Percentiles rank a stretch among this genome's conserved stretches.
These are phyloP conservation scores for Aspergillus glaucus DNA, from an alignment of 2,329 filamentous ascomycete species.

Conservation along the genomic window DNA sequence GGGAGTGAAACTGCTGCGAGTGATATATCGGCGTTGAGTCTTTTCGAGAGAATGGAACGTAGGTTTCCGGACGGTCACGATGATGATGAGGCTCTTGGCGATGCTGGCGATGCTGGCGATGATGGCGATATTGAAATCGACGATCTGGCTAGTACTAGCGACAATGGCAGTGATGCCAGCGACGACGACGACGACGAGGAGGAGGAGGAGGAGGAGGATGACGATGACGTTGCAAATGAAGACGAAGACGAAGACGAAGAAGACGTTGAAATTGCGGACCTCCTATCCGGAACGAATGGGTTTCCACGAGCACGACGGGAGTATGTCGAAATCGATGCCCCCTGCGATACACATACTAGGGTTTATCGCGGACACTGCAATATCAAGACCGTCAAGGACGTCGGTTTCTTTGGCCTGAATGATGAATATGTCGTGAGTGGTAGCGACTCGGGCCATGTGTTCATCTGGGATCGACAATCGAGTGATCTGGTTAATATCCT, in stretches of 20 bases:
- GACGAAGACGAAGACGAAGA: slow-evolving; percentile 29
- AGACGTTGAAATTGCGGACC: slow-evolving; percentile 29
- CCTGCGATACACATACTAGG: slow-evolving; percentile 52
- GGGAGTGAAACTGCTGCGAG: slow-evolving; percentile 6
- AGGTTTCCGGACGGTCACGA: slow-evolving; percentile 12
- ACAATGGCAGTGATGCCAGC: neutral
- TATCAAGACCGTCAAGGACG: slow-evolving; percentile 61
- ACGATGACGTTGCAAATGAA: slow-evolving; percentile 26
- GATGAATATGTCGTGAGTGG: slow-evolving; percentile 65
- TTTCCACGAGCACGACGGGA: slow-evolving; percentile 44
- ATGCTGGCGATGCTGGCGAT: neutral
- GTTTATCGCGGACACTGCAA: slow-evolving; percentile 61
- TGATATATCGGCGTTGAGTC: neutral
- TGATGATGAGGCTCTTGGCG: slow-evolving; percentile 11
- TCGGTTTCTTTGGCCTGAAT: slow-evolving; percentile 61
- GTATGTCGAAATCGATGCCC: slow-evolving; percentile 49
- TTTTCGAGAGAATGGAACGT: slow-evolving; percentile 1
- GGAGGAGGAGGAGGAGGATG: slow-evolving; percentile 17
- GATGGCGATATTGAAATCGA: neutral
- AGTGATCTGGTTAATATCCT: slow-evolving; percentile 57
- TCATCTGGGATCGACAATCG: slow-evolving; percentile 63
- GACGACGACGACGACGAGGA: slow-evolving; percentile 22
- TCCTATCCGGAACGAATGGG: slow-evolving; percentile 44
- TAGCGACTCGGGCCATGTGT: slow-evolving; percentile 60
- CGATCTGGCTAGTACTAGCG: too few species aligned